Base-by-base conservation (phyloP, 345 rosid species). In the Eucalyptus curtisii region DNA sequence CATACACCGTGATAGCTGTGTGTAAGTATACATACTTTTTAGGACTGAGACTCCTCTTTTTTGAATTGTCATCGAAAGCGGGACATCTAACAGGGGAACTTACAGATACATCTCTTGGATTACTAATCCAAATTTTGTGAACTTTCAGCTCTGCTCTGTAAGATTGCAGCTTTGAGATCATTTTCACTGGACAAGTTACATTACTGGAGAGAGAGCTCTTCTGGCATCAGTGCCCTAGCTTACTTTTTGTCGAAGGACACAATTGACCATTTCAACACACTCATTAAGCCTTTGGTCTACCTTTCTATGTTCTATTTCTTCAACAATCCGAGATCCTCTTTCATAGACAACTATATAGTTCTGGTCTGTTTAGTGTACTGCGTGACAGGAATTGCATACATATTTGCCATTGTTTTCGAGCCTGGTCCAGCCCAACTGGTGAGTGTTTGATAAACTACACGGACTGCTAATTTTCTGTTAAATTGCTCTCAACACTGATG, bases 261-360 rank as follows among this genome's bases (percentile, higher is more conserved):
- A 25, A 90, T 95, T 22, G 99, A 98, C 91, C 98, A 95, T 89
- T 96, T 98, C 95, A 98, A 95, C 89, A 96, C 96, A 86, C 52
- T 96, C 57, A 92, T 98, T 92, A 98, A 94, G 92, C 99, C 99
- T 17, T 92, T 97, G 19, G 98, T 97, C 89, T 96, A 95, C 90
- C 94, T 97, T 86, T 97, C 99, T 22, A 98, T 98, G 99, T 96
- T 97, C 92, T 98, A 97, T 94, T 98, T 95, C 95, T 98, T 96
- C 97, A 98, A 97, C 95, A 97, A 95, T 89, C 99, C 99, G 16
- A 92, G 99, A 92, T 97, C 99, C 87, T 90, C 95, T 47, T 93
- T 97, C 7, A 53, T 86, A 1, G 99, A 96, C 90, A 97, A 98
- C 84, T 98, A 98, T 86, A 17, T 94, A 13, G 99, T 98, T 91